Conservation (phyloP, 2,329 filamentous ascomycete species). For the Fusarium falciforme region DNA sequence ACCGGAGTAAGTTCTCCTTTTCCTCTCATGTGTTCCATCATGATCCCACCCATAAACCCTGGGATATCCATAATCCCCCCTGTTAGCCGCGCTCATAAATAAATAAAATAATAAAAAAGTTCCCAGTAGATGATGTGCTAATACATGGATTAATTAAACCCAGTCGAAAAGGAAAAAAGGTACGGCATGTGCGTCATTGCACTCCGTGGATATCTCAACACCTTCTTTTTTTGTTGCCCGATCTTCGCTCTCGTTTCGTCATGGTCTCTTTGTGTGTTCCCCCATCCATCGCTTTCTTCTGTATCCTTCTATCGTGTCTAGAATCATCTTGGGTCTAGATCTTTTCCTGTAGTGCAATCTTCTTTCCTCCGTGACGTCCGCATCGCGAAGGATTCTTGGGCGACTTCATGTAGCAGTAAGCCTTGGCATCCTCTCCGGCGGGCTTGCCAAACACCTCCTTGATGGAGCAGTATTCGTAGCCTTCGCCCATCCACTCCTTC, state of each 20-base stretch:
- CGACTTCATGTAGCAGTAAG: slow-evolving; percentile 69
- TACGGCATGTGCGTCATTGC: neutral
- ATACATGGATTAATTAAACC: neutral
- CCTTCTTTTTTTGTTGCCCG: neutral
- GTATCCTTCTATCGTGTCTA: slow-evolving; percentile 8
- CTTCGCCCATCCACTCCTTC: slow-evolving; percentile 67
- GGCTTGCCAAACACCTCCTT: slow-evolving; percentile 66
- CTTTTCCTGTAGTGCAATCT: slow-evolving; percentile 20
- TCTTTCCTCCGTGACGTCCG: slow-evolving; percentile 62
- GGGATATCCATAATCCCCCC: neutral
- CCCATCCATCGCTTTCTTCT: slow-evolving; percentile 7
- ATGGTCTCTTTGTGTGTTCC: slow-evolving; percentile 17
- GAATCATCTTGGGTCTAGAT: slow-evolving; percentile 5
- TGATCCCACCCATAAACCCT: neutral
- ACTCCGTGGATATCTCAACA: neutral
- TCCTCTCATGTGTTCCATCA: neutral
- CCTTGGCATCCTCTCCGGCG: slow-evolving; percentile 59
- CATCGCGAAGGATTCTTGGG: slow-evolving; percentile 69
- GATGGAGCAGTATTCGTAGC: slow-evolving; percentile 70
- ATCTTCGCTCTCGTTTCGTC: slow-evolving; percentile 25
- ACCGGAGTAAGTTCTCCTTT: neutral
- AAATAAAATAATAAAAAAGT: neutral
- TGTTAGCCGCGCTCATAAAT: neutral
- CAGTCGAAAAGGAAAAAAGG: neutral
- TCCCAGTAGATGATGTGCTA: neutral